Percentiles rank a stretch among this genome's conserved stretches.
Evolutionary conservation across 306 rosid genomes (phyloP).

Genomic region (Nissolia schottii): DNA sequence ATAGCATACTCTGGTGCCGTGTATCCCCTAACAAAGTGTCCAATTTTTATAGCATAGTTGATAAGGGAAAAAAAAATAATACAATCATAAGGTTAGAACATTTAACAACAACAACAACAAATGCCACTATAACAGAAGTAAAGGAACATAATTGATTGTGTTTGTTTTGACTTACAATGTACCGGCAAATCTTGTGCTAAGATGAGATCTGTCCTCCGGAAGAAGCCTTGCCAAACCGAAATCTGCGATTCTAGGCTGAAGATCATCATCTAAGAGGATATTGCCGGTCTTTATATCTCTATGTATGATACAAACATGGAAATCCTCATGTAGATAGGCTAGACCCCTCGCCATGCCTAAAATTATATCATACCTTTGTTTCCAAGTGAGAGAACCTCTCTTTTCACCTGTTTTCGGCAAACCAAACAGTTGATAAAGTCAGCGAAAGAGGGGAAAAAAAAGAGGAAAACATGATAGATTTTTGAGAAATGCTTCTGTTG

Average conservation of each 20-base stretch:
- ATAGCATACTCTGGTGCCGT: conserved; percentile 77
- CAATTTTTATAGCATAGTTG: neutral
- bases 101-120: neutral
- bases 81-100: neutral
- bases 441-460: neutral
- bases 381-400: conserved; percentile 56
- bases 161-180: conserved; percentile 47
- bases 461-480: neutral
- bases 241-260: conserved; percentile 65
- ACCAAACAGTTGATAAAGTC: neutral
- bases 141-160: neutral
- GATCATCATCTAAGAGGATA: conserved; percentile 60
- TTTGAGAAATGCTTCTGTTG: neutral
- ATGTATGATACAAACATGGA: conserved; percentile 65
- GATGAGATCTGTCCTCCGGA: conserved; percentile 55
- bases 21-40: conserved; percentile 46
- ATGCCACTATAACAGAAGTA: neutral
- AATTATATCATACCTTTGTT: conserved; percentile 49
- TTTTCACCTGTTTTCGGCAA: conserved; percentile 31
- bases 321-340: conserved; percentile 71
- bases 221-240: conserved; percentile 74
- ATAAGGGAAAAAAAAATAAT: neutral
- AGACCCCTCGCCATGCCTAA: conserved; percentile 66
- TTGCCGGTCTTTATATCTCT: conserved; percentile 69
- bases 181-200: conserved; percentile 70